Percentiles rank a stretch among this genome's conserved stretches.
These are phyloP conservation scores for Microbotryum silenes-acaulis DNA, from an alignment of 1,284 basidiomycete species.

Conservation along the genomic window DNA sequence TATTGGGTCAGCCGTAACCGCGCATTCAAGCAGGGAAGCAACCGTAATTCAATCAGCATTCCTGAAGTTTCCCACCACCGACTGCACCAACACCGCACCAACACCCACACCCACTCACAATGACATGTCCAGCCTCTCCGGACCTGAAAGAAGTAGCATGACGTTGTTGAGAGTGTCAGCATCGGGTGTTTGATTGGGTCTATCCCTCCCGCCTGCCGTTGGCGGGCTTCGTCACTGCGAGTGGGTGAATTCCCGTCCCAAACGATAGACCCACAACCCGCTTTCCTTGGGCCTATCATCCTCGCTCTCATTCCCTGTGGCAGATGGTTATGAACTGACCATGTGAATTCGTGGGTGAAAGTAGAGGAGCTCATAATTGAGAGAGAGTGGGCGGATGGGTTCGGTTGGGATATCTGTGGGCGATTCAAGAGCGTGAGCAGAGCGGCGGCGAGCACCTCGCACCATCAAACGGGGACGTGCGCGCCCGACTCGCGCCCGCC, in stretches of 20 bases:
- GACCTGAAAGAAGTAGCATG: constrained; percentile 1
- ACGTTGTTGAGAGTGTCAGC: not conserved
- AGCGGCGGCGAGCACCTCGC: not conserved
- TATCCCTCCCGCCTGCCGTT: not conserved
- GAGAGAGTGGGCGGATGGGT: not conserved
- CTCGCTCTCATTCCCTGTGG: not conserved
- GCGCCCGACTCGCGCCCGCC: not conserved
- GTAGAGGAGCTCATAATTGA: not conserved
- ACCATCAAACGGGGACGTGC: not conserved
- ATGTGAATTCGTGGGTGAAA: constrained; percentile 9
- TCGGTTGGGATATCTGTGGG: not conserved
- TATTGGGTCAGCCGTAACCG: not conserved
- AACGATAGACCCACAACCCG: not conserved
- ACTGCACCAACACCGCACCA: too few species aligned
- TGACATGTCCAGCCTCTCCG: constrained; percentile 5
- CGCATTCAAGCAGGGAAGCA: not conserved
- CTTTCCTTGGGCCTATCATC: not conserved
- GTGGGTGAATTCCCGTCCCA: not conserved
- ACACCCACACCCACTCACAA: constrained; percentile 1
- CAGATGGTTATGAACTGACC: not conserved
- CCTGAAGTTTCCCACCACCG: not conserved
- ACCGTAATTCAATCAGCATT: not conserved
- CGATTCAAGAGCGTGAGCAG: not conserved
- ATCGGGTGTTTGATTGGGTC: not conserved
- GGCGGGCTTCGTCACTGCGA: not conserved